A percentile compares a stretch with the other conserved stretches of the same genome.
Evolutionary conservation across 352 stramenopile genomes (phyloP).

Genomic region (Halophytophthora batemanensis): DNA sequence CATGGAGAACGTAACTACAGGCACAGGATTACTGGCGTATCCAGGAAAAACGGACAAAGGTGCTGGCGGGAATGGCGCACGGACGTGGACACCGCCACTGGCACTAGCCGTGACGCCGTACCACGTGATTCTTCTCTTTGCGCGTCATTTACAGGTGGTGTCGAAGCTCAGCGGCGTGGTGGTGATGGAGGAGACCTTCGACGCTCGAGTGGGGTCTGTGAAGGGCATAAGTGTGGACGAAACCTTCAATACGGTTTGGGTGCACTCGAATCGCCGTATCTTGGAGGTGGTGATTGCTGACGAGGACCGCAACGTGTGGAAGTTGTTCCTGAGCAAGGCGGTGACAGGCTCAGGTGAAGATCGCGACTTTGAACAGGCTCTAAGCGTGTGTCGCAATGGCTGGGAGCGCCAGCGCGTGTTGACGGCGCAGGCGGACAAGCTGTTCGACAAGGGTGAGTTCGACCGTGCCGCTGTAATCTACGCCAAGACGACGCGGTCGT

Average conservation of each 20-base stretch:
- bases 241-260: constrained; percentile 82
- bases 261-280: constrained; percentile 80
- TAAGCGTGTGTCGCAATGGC: constrained; percentile 79
- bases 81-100: constrained; percentile 65
- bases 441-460: constrained; percentile 85
- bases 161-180: constrained; percentile 86
- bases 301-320: constrained; percentile 92
- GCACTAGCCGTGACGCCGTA: constrained; percentile 90
- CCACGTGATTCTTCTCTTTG: constrained; percentile 90
- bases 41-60: constrained; percentile 57
- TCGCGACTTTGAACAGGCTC: constrained; percentile 87
- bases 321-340: constrained; percentile 89
- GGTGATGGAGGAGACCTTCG: constrained; percentile 82
- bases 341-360: constrained; percentile 61
- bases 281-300: constrained; percentile 75
- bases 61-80: constrained; percentile 12
- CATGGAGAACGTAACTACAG: constrained; percentile 81
- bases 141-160: constrained; percentile 73
- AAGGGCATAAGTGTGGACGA: constrained; percentile 65
- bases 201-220: constrained; percentile 70
- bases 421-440: constrained; percentile 88
- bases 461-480: constrained; percentile 87
- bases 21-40: constrained; percentile 70
- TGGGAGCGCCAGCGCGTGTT: constrained; percentile 84
- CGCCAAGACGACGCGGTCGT: constrained; percentile 85